Evolutionary conservation across 345 rosid genomes (phyloP), one percentile per base, ranked within the genome.

Genomic region (Eucalyptus virginea): DNA sequence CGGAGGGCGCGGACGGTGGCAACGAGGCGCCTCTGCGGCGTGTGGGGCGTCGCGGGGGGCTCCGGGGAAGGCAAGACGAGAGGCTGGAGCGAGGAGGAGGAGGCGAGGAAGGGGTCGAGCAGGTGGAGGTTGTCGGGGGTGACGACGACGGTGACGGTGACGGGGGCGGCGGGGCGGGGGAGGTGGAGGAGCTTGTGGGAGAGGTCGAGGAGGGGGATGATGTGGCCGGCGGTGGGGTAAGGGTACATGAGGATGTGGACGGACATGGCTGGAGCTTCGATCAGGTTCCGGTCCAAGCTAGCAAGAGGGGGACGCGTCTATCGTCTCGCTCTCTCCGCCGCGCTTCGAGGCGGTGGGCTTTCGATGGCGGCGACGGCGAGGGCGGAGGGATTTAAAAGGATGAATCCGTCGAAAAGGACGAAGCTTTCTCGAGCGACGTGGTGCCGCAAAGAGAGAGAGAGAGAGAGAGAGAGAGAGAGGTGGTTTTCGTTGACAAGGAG

Each of bases 191-290:
- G 83, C 47, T 44, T 44, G 87, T 86, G 85, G 87, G 88, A 45
- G 86, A 95, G 50, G 91, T 95, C 95, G 5, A 94, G 91, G 13
- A 96, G 95, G 8, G 98, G 88, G 28, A 95, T 94, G 65, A 87
- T 86, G 92, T 96, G 98, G 89, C 98, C 98, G 88, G 95, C 95
- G 3, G 98, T 97, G 47, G 98, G 97, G 90, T 90, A 95, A 1
- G 97, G 97, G 87, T 94, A 95, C 86, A 96, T 90, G 28, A 95
- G 90, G 40, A 97, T 54, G 90, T 97, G 98, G 83, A 77, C 30
- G 30, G 83, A 77, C 83, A 77, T 77, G 83, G 47, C 83, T 77
- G 47, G 44, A 69, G 44, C 81, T 34, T 18, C 81, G 37, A 67
- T 16, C 80, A 32, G 80, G 34, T 32, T 9, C 23, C 2, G 2